A percentile compares a stretch with the other conserved stretches of the same genome.
These are phyloP conservation scores for Trichosporon inkin DNA, from an alignment of 1,284 basidiomycete species.

Conservation along the genomic window DNA sequence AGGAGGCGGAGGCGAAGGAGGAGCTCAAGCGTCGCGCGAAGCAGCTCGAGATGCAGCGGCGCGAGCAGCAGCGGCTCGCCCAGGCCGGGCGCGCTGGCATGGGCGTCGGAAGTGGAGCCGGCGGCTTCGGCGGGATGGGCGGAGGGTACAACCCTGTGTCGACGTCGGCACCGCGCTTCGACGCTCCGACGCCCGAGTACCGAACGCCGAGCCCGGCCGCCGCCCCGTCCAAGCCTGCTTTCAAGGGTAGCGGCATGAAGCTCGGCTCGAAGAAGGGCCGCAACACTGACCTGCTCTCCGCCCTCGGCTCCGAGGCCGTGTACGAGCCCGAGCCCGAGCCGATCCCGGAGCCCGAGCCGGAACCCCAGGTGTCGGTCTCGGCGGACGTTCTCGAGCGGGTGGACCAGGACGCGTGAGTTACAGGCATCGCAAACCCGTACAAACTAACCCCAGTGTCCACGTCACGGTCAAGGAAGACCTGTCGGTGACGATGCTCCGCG, in stretches of 20 bases:
- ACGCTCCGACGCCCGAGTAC: constrained; percentile 51
- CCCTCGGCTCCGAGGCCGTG: constrained; percentile 73
- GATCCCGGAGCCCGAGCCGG: constrained; percentile 54
- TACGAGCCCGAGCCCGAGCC: constrained; percentile 55
- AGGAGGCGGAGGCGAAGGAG: constrained; percentile 98
- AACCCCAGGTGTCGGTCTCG: constrained; percentile 52
- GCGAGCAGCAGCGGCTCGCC: constrained; percentile 79
- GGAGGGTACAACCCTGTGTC: constrained; percentile 60
- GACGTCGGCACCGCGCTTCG: constrained; percentile 57
- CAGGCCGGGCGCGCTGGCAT: constrained; percentile 52
- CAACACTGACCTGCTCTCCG: constrained; percentile 78
- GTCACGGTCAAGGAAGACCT: constrained; percentile 79
- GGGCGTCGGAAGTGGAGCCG: constrained; percentile 52
- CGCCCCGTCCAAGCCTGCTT: constrained; percentile 64
- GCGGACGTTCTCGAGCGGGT: constrained; percentile 69
- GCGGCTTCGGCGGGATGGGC: constrained; percentile 50
- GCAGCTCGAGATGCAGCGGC: constrained; percentile 95
- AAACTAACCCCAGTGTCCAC: constrained; percentile 62
- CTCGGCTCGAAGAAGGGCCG: constrained; percentile 84
- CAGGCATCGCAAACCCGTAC: too few species aligned
- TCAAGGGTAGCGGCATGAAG: constrained; percentile 97
- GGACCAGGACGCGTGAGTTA: constrained; percentile 66
- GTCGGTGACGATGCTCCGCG: constrained; percentile 73
- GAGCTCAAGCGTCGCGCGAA: constrained; percentile 97
- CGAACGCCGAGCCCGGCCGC: constrained; percentile 49